Percentiles rank a stretch among this genome's conserved stretches.
Conservation (phyloP, 331 rosid genomes). For the Phaseolus coccineus region DNA sequence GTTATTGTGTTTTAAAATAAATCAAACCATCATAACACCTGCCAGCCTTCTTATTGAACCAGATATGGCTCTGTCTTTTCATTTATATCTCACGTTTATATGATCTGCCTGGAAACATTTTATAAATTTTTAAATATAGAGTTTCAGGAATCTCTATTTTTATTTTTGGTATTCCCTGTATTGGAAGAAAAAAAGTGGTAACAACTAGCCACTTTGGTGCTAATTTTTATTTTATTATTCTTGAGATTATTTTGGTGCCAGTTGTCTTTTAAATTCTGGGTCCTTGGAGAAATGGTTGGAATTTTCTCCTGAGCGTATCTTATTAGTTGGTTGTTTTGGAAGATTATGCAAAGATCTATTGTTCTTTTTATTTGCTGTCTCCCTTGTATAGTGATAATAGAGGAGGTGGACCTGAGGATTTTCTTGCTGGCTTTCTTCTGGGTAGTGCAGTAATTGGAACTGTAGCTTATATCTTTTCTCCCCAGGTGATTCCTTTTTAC, state of each 20-base stretch:
- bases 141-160: background rate
- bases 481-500: slow-evolving; percentile 71
- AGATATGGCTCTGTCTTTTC: background rate
- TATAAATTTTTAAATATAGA: background rate
- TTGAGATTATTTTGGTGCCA: background rate
- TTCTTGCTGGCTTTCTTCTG: slow-evolving; percentile 81
- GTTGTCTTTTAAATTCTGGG: background rate
- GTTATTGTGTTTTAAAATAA: background rate
- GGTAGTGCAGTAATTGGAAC: slow-evolving; percentile 96
- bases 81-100: slow-evolving; percentile 3
- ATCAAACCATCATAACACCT: background rate
- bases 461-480: slow-evolving; percentile 83
- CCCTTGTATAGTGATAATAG: slow-evolving; percentile 49
- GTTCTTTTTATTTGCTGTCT: slow-evolving; percentile 33
- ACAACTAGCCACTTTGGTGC: background rate
- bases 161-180: background rate
- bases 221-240: slow-evolving; percentile 1
- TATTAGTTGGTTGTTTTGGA: background rate
- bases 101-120: background rate
- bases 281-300: background rate
- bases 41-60: background rate
- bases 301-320: background rate
- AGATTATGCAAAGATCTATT: background rate
- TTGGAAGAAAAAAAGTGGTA: background rate
- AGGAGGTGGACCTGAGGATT: slow-evolving; percentile 82